Base-by-base conservation (phyloP, 306 rosid species). In the Leucaena leucocephala region DNA sequence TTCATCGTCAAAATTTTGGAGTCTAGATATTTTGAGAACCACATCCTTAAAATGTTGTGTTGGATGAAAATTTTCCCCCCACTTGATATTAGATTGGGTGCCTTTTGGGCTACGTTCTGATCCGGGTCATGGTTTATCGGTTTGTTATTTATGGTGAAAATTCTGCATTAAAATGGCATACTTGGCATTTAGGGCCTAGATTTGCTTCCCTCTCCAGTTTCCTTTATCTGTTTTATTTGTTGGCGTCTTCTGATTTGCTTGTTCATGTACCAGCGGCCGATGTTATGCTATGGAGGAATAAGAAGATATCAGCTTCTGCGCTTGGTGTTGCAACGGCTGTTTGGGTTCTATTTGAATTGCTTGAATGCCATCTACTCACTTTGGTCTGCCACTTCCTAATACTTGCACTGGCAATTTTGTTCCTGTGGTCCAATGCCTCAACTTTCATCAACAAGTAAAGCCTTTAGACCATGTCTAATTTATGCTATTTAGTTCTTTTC, bases 261-360 rank as follows among this genome's bases (percentile, higher is more conserved):
- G 65, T 76, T 76, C 77, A 7, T 84, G 75, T 35, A 13, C 12
- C 96, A 93, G 98, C 90, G 42, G 99, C 99, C 7, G 98, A 96
- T 90, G 87, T 96, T 69, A 89, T 93, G 83, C 86, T 96, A 44
- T 96, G 99, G 99, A 93, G 98, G 85, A 81, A 93, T 80, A 96
- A 93, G 92, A 96, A 96, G 90, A 72, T 88, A 66, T 91, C 98
- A 0, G 96, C 85, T 3, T 84, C 90, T 66, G 84, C 85, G 33
- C 92, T 96, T 5, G 93, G 94, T 35, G 89, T 84, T 42, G 91
- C 90, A 7, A 90, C 99, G 12, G 88, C 74, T 38, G 22, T 85
- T 16, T 96, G 99, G 99, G 40, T 88, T 86, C 88, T 96, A 69
- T 96, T 96, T 78, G 97, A 96, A 62, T 74, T 89, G 82, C 76